These are phyloP conservation scores for Venturia oleaginea DNA, from an alignment of 2,329 filamentous ascomycete genomes.

Conservation along the genomic window DNA sequence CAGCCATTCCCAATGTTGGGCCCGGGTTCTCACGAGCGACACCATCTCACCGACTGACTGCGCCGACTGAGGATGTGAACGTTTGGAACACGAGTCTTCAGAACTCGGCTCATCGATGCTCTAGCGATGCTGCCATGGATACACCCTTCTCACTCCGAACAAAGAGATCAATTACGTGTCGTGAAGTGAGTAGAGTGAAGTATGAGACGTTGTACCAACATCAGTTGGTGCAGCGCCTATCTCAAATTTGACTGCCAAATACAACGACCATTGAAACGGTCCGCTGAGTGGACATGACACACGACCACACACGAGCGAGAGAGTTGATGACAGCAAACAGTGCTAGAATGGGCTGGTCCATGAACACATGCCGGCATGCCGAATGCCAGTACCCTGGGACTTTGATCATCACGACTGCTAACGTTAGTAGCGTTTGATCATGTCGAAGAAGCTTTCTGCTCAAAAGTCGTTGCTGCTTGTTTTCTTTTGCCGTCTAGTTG, in stretches of 20 bases:
- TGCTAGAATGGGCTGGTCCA: background rate
- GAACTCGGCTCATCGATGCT: background rate
- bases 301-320: no score
- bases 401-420: background rate
- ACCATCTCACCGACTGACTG: background rate
- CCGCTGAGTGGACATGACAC: no score
- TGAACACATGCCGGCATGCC: background rate
- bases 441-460: background rate
- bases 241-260: background rate
- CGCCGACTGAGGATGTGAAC: background rate
- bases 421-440: background rate
- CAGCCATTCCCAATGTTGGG: background rate
- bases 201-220: background rate
- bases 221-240: background rate
- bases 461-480: background rate
- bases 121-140: background rate
- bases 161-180: no score
- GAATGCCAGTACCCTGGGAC: background rate
- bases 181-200: background rate
- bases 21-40: background rate
- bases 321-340: background rate
- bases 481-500: background rate
- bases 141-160: no score
- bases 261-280: no score
- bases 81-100: background rate